Evolutionary conservation across 2,329 filamentous ascomycete species (phyloP).

Genomic region (Fusarium drepaniforme): DNA sequence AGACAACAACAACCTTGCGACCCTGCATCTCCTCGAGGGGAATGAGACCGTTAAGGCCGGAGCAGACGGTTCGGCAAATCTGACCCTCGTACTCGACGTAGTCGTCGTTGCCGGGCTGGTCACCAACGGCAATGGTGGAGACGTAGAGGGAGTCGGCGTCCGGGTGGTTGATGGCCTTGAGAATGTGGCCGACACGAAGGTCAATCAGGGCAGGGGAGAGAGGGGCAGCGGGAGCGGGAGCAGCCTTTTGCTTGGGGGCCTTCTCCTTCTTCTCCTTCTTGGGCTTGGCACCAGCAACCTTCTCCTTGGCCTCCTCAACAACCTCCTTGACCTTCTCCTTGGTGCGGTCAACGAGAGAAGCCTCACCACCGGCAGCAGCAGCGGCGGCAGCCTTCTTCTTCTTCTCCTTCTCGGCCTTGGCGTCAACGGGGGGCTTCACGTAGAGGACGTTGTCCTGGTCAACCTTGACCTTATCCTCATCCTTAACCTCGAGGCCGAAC

Average conservation of each 20-base stretch:
- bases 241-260: slow-evolving; percentile 79
- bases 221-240: slow-evolving; percentile 77
- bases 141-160: slow-evolving; percentile 97
- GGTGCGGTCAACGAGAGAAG: slow-evolving; percentile 69
- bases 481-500: slow-evolving; percentile 76
- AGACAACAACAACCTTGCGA: slow-evolving; percentile 94
- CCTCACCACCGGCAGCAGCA: slow-evolving; percentile 64
- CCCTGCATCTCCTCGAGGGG: slow-evolving; percentile 97
- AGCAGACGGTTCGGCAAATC: slow-evolving; percentile 94
- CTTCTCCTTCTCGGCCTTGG: slow-evolving; percentile 98
- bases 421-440: slow-evolving; percentile 88
- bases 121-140: slow-evolving; percentile 94
- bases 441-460: slow-evolving; percentile 85
- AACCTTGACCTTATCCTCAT: slow-evolving; percentile 81
- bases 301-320: slow-evolving; percentile 61
- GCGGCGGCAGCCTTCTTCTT: slow-evolving; percentile 89
- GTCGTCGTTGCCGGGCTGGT: slow-evolving; percentile 83
- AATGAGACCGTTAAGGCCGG: slow-evolving; percentile 91
- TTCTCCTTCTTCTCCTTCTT: slow-evolving; percentile 95
- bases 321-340: slow-evolving; percentile 70
- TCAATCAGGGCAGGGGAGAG: slow-evolving; percentile 90
- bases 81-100: slow-evolving; percentile 93
- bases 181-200: slow-evolving; percentile 95
- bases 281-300: slow-evolving; percentile 57
- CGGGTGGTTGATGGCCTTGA: slow-evolving; percentile 95